Evolutionary conservation across 805 yeast species (phyloP), one percentile per base, ranked within the genome.

Genomic region (Saccharomyces jurei): DNA sequence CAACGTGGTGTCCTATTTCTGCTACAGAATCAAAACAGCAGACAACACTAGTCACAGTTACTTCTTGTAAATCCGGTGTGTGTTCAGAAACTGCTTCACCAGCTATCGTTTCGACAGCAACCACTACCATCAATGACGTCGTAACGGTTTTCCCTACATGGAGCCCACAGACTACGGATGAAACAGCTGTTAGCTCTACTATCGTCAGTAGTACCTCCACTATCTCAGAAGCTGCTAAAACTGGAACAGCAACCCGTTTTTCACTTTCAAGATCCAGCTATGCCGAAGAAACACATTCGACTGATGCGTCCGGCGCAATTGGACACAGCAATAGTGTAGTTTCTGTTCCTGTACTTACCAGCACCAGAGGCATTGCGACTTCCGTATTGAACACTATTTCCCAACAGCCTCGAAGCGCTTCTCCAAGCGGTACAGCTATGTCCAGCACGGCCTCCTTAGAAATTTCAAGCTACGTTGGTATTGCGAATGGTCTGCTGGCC

Each of bases 81-180:
- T 69, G 74, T 56, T 47, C 56, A 30, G 65, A 65, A 41, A 58
- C 61, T 21, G 64, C 59, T 10, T 62, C 70, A 25, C 60, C 69
- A 52, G 68, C 70, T 52, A 52, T 59, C 54, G 63, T 66, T 11
- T 64, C 68, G 25, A 62, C 66, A 52, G 68, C 69, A 25, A 71
- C 74, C 26, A 60, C 63, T 41, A 65, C 71, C 48, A 55, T 61
- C 21, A 50, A 57, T 57, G 70, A 69, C 58, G 63, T 64, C 53
- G 71, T 70, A 54, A 67, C 71, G 47, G 61, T 60, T 51, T 65
- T 63, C 66, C 66, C 70, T 57, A 68, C 72, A 55, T 56, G 59
- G 61, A 56, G 59, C 21, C 58, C 61, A 58, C 48, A 53, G 53
- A 61, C 69, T 58, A 63, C 67, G 60, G 52, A 56, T 8, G 56